Evolutionary conservation across 2,329 filamentous ascomycete genomes (phyloP).

Genomic region (Coleophoma crateriformis): DNA sequence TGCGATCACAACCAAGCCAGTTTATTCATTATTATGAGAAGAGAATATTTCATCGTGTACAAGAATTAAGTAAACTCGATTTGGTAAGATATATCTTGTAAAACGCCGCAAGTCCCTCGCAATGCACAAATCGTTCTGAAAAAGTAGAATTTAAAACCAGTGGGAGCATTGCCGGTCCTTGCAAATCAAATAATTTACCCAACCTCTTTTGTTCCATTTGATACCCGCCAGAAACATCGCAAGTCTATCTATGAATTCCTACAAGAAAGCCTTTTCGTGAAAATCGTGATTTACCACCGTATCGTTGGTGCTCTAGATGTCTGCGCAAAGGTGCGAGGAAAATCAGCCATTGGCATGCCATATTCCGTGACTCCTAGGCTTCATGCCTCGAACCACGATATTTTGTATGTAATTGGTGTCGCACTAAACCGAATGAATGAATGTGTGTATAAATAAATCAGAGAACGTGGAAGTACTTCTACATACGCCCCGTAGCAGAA

Average conservation of each 20-base stretch:
- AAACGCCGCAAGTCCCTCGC: not conserved
- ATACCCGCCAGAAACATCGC: conserved; percentile 7
- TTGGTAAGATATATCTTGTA: too few species aligned
- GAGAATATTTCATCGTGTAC: not conserved
- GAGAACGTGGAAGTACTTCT: not conserved
- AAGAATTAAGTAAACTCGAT: conserved; percentile 11
- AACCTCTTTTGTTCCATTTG: conserved; percentile 6
- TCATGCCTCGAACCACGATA: too few species aligned
- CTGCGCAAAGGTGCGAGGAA: not conserved
- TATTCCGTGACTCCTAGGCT: not conserved
- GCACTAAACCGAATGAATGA: too few species aligned
- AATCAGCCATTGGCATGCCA: not conserved
- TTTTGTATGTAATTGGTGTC: too few species aligned
- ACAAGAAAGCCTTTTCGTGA: not conserved
- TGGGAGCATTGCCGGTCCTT: too few species aligned
- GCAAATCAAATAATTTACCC: not conserved
- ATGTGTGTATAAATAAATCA: not conserved
- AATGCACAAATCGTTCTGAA: not conserved
- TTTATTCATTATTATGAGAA: too few species aligned
- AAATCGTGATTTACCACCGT: not conserved
- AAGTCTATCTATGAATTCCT: conserved; percentile 5
- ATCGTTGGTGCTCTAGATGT: conserved; percentile 1
- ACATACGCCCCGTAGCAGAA: too few species aligned
- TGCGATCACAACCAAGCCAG: too few species aligned
- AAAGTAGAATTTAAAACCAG: too few species aligned